phyloP scores from a whole-genome alignment of 23 red algal species.

The Gracilaria caudata region DNA sequence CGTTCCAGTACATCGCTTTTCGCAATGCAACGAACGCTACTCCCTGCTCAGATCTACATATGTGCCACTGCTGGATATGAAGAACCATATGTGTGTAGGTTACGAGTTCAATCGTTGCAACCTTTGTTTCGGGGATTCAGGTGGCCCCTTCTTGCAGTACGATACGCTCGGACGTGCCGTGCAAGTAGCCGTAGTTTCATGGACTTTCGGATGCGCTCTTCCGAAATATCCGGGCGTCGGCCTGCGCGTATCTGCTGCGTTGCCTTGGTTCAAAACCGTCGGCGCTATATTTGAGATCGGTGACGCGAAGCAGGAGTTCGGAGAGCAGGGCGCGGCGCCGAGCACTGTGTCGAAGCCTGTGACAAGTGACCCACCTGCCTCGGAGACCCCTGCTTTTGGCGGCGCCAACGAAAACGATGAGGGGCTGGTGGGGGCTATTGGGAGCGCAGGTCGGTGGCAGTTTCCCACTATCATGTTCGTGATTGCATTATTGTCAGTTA shows the following conservation, averaged over 20 bases:
- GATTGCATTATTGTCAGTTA: no score
- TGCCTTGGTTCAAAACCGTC: neutral
- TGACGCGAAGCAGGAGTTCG: neutral
- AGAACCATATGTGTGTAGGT: conserved; percentile 59
- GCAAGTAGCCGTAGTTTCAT: conserved; percentile 43
- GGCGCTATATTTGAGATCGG: neutral
- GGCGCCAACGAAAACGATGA: no score
- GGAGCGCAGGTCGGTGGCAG: no score
- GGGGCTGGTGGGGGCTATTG: no score
- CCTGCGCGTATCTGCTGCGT: conserved; percentile 4
- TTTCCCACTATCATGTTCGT: no score
- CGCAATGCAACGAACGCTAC: conserved; percentile 18
- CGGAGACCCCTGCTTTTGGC: no score
- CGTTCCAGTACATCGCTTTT: conserved; percentile 16
- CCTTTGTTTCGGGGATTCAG: conserved; percentile 59
- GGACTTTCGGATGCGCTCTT: conserved; percentile 42
- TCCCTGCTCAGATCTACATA: neutral
- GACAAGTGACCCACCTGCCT: no score
- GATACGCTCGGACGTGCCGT: conserved; percentile 21
- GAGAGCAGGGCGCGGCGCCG: neutral
- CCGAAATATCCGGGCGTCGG: conserved; percentile 42
- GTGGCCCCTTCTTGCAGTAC: conserved; percentile 59
- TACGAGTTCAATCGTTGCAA: conserved; percentile 51
- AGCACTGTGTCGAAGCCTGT: no score
- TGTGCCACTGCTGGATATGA: neutral